Base-by-base conservation (phyloP, 345 rosid genomes). In the Garcia nutans region DNA sequence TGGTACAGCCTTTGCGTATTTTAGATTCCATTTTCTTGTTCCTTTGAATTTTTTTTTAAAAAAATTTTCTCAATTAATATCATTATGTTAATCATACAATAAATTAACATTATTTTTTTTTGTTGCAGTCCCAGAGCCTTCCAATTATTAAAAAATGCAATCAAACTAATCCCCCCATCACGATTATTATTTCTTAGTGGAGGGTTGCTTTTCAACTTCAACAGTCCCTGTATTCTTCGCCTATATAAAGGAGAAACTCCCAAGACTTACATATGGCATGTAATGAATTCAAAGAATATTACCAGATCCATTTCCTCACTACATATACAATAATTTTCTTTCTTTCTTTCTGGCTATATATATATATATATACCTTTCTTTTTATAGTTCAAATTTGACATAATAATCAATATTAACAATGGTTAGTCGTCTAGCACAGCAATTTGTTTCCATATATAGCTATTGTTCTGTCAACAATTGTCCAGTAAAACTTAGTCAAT, bases 241-340 rank as follows among this genome's bases (percentile, higher is more conserved):
- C 87, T 84, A 85, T 89, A 82, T 37, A 81, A 89, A 83, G 73
- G 75, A 65, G 71, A 59, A 67, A 23, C 82, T 72, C 59, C 73
- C 64, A 50, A 65, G 9, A 31, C 73, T 9, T 59, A n/a, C 31
- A 1, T 12, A 37, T 59, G n/a, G 9, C 58, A 72, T 71, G 74
- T 62, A 75, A 68, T 73, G 78, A 12, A 23, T 45, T 70, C 41
- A 50, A 68, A 65, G 63, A 58, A 54, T 41, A 33, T 22, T 10
- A 72, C 41, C 65, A 71, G 45, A 73, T 37, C 41, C 41, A 37
- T 37, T 37, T 37, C 41, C 41, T 37, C 5, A 37, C 6, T 37
- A 71, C 61, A 59, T 44, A 63, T 50, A 42, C 9, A 24, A 12
- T 57, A 47, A 56, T 56, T 15, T 54, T 28, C 67, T 68, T 75